A percentile compares a stretch with the other conserved stretches of the same genome.
phyloP scores from a whole-genome alignment of 2,329 filamentous ascomycete genomes.

The Diaporthe sp. region DNA sequence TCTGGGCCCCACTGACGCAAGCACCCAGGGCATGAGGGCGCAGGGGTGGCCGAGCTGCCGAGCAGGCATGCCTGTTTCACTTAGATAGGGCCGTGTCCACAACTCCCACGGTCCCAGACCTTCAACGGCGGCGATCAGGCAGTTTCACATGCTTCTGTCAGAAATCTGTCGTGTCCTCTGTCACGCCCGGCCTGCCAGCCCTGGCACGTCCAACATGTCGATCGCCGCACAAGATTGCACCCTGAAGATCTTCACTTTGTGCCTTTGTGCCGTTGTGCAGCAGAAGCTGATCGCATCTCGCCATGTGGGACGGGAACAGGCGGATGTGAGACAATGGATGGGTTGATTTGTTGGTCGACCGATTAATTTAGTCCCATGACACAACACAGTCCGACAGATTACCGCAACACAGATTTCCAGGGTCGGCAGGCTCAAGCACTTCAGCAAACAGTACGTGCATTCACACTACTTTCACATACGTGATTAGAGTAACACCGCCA shows the following conservation, averaged over 20 bases:
- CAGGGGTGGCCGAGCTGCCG: constrained; percentile 22
- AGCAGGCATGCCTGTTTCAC: constrained; percentile 23
- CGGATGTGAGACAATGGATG: neutral
- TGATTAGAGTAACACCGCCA: no score
- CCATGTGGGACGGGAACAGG: neutral
- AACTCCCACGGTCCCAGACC: neutral
- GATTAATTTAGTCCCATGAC: neutral
- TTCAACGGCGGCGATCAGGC: neutral
- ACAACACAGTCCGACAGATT: neutral
- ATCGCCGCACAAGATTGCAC: constrained; percentile 18
- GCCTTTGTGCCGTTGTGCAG: neutral
- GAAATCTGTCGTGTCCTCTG: constrained; percentile 13
- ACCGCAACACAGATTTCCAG: neutral
- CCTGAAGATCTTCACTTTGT: constrained; percentile 22
- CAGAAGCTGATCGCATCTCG: neutral
- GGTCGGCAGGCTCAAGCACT: neutral
- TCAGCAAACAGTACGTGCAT: no score
- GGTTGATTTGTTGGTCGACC: neutral
- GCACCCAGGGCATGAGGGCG: neutral
- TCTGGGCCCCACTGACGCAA: constrained; percentile 15
- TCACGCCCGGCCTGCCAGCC: neutral
- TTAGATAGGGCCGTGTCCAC: constrained; percentile 23
- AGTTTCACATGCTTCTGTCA: constrained; percentile 23
- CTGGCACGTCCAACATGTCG: constrained; percentile 13
- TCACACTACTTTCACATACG: no score